A percentile compares a stretch with the other conserved stretches of the same genome.
Conservation (phyloP, 805 yeast genomes). For the Teunomyces funiuensis region DNA sequence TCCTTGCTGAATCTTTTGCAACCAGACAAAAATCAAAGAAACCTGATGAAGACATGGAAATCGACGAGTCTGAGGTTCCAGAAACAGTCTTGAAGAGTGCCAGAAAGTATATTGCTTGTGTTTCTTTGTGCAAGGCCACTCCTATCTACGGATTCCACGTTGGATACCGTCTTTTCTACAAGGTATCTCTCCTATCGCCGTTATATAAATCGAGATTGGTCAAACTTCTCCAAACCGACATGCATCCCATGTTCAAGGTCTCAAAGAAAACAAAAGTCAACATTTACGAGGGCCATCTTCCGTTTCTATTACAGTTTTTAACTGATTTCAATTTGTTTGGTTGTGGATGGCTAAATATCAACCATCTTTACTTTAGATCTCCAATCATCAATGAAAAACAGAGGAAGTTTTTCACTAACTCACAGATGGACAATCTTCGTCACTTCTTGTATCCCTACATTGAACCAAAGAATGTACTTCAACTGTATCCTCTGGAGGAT, state of each 20-base stretch:
- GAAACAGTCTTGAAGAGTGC: conserved; percentile 2
- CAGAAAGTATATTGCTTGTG: conserved; percentile 53
- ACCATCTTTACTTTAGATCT: conserved; percentile 49
- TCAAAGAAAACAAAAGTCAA: conserved; percentile 5
- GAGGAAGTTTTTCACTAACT: background rate
- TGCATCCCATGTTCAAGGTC: conserved; percentile 1
- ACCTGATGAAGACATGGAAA: conserved; percentile 12
- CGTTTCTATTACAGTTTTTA: conserved; percentile 72
- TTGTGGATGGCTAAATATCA: conserved; percentile 69
- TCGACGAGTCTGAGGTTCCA: conserved; percentile 5
- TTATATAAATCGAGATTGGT: conserved; percentile 54
- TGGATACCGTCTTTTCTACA: conserved; percentile 64
- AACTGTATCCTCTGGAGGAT: conserved; percentile 10
- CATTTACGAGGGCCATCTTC: conserved; percentile 75
- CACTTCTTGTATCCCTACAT: conserved; percentile 19
- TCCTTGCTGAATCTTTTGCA: conserved; percentile 39
- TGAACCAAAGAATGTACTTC: conserved; percentile 30
- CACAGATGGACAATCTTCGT: conserved; percentile 12
- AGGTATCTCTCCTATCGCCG: conserved; percentile 68
- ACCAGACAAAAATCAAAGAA: conserved; percentile 13
- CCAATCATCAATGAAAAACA: conserved; percentile 42
- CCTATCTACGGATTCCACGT: conserved; percentile 84
- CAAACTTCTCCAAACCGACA: conserved; percentile 36
- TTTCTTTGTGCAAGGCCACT: conserved; percentile 66
- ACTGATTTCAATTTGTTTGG: conserved; percentile 84